phyloP scores from a whole-genome alignment of 192 early-diverging fungal genomes.

The Lunasporangiospora selenospora region DNA sequence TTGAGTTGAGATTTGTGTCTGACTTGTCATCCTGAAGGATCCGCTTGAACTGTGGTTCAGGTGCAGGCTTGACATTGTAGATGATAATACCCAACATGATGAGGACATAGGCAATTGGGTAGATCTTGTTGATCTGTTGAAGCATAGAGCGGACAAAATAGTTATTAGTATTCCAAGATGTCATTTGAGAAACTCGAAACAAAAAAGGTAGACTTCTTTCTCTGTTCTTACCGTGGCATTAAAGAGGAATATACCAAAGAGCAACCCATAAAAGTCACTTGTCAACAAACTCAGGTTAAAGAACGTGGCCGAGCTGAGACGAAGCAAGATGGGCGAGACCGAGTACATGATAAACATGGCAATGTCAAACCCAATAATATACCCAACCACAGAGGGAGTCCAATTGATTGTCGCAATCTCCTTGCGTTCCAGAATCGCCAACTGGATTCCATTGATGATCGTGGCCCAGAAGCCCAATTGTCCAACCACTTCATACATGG shows the following conservation, averaged over 20 bases:
- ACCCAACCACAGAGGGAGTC: constrained; percentile 62
- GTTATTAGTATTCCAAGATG: too few species aligned
- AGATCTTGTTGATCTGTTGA: constrained; percentile 57
- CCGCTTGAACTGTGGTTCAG: constrained; percentile 54
- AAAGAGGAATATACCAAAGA: constrained; percentile 79
- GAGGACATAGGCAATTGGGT: constrained; percentile 71
- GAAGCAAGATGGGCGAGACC: constrained; percentile 74
- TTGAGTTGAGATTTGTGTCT: neutral
- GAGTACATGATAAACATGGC: constrained; percentile 78
- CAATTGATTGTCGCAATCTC: constrained; percentile 56
- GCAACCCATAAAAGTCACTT: constrained; percentile 80
- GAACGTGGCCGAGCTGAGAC: constrained; percentile 72
- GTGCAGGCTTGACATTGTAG: constrained; percentile 69
- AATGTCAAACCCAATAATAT: constrained; percentile 68
- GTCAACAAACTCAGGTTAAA: constrained; percentile 83
- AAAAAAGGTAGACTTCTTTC: neutral
- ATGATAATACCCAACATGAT: constrained; percentile 71
- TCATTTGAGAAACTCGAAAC: neutral
- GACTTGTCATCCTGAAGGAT: constrained; percentile 5
- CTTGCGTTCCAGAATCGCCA: constrained; percentile 71
- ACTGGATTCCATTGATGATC: constrained; percentile 75
- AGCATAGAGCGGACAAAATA: too few species aligned
- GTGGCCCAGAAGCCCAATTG: constrained; percentile 77
- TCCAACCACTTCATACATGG: constrained; percentile 78
- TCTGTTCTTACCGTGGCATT: constrained; percentile 61